Percentiles rank a stretch among this genome's conserved stretches.
phyloP scores from a whole-genome alignment of 768 basidiomycete genomes.

The Xerocomus spinulosus region DNA sequence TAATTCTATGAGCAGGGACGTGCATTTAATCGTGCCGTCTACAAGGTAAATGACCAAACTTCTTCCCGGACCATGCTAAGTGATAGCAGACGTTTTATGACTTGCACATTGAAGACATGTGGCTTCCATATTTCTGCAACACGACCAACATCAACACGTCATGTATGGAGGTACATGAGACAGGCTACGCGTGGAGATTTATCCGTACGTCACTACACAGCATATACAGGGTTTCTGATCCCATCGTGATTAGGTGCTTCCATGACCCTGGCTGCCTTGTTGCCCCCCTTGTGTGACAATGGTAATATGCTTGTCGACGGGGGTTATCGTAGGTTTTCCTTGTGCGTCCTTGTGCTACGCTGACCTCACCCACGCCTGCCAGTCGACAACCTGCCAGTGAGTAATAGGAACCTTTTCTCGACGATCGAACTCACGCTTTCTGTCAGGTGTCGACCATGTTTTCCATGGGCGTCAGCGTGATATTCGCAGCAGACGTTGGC shows the following conservation, averaged over 20 bases:
- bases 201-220: conserved; percentile 52
- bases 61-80: conserved; percentile 4
- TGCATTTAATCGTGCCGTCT: conserved; percentile 92
- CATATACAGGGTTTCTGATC: conserved; percentile 1
- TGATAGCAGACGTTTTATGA: conserved; percentile 75
- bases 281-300: conserved; percentile 93
- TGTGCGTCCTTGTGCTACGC: neutral
- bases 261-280: conserved; percentile 93
- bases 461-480: conserved; percentile 81
- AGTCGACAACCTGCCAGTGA: conserved; percentile 89
- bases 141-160: conserved; percentile 96
- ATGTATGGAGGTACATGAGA: conserved; percentile 94
- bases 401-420: conserved; percentile 14
- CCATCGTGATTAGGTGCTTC: conserved; percentile 64
- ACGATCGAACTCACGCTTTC: conserved; percentile 1
- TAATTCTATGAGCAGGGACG: conserved; percentile 60
- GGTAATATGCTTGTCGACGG: conserved; percentile 91
- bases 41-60: conserved; percentile 53
- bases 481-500: conserved; percentile 93
- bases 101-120: conserved; percentile 96
- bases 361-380: conserved; percentile 5
- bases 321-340: conserved; percentile 69
- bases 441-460: conserved; percentile 84
- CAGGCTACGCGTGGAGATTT: conserved; percentile 97
- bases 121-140: conserved; percentile 98